Conservation (phyloP, 176 grass and related monocot genomes). For the Cenchrus fungigraminus region DNA sequence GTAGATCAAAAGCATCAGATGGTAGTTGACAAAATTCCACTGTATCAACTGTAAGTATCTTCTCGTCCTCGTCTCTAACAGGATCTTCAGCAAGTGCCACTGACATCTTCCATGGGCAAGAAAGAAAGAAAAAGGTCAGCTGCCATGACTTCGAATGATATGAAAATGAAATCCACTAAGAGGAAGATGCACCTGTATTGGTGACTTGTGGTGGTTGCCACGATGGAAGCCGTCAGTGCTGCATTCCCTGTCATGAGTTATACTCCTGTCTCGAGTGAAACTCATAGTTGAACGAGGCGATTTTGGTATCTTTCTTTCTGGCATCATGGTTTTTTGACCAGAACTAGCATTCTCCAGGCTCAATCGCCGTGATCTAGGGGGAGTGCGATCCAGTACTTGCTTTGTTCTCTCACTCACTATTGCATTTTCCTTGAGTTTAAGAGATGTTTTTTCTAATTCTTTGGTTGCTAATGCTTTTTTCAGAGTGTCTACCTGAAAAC, state of each 20-base stretch:
- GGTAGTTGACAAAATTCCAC: slow-evolving; percentile 41
- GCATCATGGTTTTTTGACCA: slow-evolving; percentile 49
- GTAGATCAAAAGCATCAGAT: slow-evolving; percentile 33
- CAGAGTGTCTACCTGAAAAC: slow-evolving; percentile 72
- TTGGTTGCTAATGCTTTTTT: slow-evolving; percentile 77
- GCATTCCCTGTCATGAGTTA: slow-evolving; percentile 44
- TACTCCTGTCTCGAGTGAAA: slow-evolving; percentile 40
- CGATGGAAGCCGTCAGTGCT: slow-evolving; percentile 35
- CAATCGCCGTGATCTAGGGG: slow-evolving; percentile 65
- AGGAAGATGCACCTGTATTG: slow-evolving; percentile 42
- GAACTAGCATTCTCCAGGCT: slow-evolving; percentile 68
- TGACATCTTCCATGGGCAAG: slow-evolving; percentile 40
- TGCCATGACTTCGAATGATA: slow-evolving; percentile 10
- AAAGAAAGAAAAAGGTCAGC: slow-evolving; percentile 13
- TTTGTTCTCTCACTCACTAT: slow-evolving; percentile 50
- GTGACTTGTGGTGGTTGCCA: slow-evolving; percentile 33
- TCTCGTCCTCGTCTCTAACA: slow-evolving; percentile 47
- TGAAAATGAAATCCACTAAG: slow-evolving; percentile 18
- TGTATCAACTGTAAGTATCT: slow-evolving; percentile 44
- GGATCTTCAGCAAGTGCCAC: slow-evolving; percentile 43
- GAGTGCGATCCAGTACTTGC: slow-evolving; percentile 54
- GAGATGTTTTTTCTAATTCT: slow-evolving; percentile 58
- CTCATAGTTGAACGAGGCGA: slow-evolving; percentile 39
- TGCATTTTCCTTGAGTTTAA: slow-evolving; percentile 67
- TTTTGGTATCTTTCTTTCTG: slow-evolving; percentile 46